phyloP scores from a whole-genome alignment of 1,284 basidiomycete species.

The Ustilago loliicola region DNA sequence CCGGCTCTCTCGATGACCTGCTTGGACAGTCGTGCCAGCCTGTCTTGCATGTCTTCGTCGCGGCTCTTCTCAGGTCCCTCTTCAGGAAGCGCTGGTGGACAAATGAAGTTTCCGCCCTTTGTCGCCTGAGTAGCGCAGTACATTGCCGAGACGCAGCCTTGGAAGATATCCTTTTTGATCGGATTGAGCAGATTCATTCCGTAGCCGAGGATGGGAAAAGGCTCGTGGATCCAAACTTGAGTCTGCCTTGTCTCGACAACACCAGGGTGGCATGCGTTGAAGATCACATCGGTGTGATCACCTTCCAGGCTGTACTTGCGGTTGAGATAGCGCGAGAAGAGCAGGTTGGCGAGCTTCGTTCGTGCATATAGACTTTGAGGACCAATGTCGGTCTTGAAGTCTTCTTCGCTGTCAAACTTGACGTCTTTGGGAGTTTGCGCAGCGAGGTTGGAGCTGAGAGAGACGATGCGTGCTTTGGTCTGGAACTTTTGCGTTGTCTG shows the following conservation, averaged over 20 bases:
- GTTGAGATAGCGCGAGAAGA: constrained; percentile 29
- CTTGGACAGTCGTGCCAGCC: constrained; percentile 25
- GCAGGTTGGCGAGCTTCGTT: constrained; percentile 32
- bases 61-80: constrained; percentile 27
- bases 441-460: constrained; percentile 38
- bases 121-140: constrained; percentile 33
- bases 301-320: constrained; percentile 16
- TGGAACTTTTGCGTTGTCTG: constrained; percentile 24
- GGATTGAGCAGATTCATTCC: constrained; percentile 39
- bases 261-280: constrained; percentile 39
- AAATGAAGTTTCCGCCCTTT: constrained; percentile 38
- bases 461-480: constrained; percentile 21
- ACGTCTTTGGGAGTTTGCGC: constrained; percentile 26
- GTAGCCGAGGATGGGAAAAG: constrained; percentile 38
- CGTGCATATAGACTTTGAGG: constrained; percentile 25
- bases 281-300: constrained; percentile 23
- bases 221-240: constrained; percentile 38
- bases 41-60: constrained; percentile 36
- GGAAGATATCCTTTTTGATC: constrained; percentile 46
- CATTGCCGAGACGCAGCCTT: constrained; percentile 38
- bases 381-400: constrained; percentile 30
- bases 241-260: constrained; percentile 37
- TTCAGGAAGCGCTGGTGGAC: constrained; percentile 30
- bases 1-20: constrained; percentile 30
- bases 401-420: constrained; percentile 15